phyloP scores from a whole-genome alignment of 331 rosid species.

The Acacia pycnantha region DNA sequence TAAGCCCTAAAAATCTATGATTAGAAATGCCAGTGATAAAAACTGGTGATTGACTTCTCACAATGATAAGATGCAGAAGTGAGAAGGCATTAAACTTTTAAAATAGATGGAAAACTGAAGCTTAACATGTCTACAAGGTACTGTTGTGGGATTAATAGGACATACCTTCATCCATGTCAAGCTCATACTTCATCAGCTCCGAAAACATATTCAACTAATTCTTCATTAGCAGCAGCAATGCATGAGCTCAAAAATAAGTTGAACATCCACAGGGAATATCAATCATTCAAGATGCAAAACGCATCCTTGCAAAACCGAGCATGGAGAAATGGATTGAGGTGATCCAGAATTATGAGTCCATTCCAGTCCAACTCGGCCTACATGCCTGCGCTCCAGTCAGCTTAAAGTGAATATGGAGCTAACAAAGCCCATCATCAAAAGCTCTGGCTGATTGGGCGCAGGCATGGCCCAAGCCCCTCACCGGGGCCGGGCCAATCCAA shows the following conservation, averaged over 20 bases:
- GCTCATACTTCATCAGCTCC: slow-evolving; percentile 45
- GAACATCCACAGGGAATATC: slow-evolving; percentile 38
- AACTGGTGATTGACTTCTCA: neutral
- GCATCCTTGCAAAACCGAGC: slow-evolving; percentile 63
- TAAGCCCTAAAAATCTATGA: neutral
- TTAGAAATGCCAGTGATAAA: neutral
- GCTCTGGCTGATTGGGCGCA: slow-evolving; percentile 68
- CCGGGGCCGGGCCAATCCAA: slow-evolving; percentile 99
- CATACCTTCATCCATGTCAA: slow-evolving; percentile 67
- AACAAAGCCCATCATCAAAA: slow-evolving; percentile 30
- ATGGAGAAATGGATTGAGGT: slow-evolving; percentile 46
- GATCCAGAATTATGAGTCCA: slow-evolving; percentile 39
- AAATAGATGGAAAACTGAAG: slow-evolving; percentile 8
- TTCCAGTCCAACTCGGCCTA: slow-evolving; percentile 62
- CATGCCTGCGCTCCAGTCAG: slow-evolving; percentile 94
- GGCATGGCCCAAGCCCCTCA: slow-evolving; percentile 99
- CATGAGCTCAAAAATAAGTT: slow-evolving; percentile 17
- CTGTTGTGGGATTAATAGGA: neutral
- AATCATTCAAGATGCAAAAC: slow-evolving; percentile 47
- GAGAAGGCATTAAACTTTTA: neutral
- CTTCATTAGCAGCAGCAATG: slow-evolving; percentile 26
- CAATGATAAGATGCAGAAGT: slow-evolving; percentile 2
- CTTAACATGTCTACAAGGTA: neutral
- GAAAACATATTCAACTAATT: slow-evolving; percentile 34
- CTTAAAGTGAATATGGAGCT: slow-evolving; percentile 31